Conservation (phyloP, 2,329 filamentous ascomycete genomes). For the Sclerotinia glacialis region DNA sequence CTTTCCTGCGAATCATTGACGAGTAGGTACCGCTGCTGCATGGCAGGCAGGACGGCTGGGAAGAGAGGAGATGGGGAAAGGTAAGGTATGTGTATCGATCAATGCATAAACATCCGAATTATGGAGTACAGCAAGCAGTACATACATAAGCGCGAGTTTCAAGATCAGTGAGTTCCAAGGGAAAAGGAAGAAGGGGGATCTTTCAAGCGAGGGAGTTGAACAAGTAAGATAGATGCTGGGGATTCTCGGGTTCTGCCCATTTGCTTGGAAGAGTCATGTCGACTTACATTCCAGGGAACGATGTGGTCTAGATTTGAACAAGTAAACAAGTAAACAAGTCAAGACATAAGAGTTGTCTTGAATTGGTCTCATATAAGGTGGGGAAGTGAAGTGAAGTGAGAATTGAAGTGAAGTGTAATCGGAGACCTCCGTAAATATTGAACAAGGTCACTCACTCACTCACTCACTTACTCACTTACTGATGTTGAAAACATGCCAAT, state of each 20-base stretch:
- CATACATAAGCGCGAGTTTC: constrained; percentile 21
- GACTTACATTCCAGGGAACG: neutral
- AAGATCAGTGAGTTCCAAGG: neutral
- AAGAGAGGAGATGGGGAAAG: neutral
- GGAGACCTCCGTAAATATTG: neutral
- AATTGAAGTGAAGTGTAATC: neutral
- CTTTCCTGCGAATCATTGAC: neutral
- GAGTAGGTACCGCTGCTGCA: neutral
- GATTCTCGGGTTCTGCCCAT: constrained; percentile 7
- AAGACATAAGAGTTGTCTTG: neutral
- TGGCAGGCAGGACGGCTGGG: neutral
- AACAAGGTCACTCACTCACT: neutral
- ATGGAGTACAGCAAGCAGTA: neutral
- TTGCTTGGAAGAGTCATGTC: constrained; percentile 4
- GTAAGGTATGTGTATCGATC: constrained; percentile 8
- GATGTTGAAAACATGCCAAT: constrained; percentile 6
- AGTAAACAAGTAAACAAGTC: neutral
- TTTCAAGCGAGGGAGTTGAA: neutral
- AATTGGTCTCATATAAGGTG: neutral
- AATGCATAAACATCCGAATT: constrained; percentile 1
- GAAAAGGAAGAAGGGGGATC: neutral
- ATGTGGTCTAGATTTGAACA: constrained; percentile 1
- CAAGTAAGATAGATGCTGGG: neutral
- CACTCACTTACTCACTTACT: too few species aligned
- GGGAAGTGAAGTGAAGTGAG: neutral